phyloP scores from a whole-genome alignment of 306 rosid genomes.

The Quercus glauca region DNA sequence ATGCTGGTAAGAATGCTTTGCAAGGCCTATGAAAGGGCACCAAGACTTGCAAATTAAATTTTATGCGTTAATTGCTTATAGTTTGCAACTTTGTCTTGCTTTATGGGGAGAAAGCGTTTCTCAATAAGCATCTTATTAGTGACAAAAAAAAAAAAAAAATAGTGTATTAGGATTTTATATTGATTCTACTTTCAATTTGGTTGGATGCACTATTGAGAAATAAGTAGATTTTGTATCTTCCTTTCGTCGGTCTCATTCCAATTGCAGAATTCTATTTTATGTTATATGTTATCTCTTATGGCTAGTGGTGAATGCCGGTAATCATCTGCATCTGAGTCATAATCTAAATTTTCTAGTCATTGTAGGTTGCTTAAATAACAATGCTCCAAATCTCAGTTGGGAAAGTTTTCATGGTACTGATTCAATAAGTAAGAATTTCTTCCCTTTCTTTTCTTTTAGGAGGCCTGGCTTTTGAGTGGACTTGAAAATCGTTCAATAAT shows the following conservation, averaged over 20 bases:
- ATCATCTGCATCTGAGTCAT: background rate
- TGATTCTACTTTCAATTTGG: background rate
- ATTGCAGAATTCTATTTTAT: background rate
- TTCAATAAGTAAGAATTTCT: background rate
- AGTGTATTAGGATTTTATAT: background rate
- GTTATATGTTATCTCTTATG: background rate
- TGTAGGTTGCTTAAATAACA: background rate
- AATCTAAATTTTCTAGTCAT: background rate
- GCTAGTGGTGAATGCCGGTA: background rate
- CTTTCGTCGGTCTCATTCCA: background rate
- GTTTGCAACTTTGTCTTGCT: background rate
- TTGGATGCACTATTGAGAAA: background rate
- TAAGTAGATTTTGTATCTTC: background rate
- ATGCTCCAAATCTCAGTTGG: background rate
- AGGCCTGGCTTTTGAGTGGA: slow-evolving; percentile 14
- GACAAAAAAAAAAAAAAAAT: background rate
- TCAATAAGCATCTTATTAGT: background rate
- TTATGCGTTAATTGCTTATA: background rate
- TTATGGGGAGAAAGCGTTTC: background rate
- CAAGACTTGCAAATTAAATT: too few species aligned
- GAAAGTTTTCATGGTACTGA: background rate
- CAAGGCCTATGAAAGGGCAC: too few species aligned
- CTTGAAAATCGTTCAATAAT: slow-evolving; percentile 30
- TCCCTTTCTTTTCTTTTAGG: slow-evolving; percentile 11
- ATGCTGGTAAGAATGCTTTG: too few species aligned